These are phyloP conservation scores for Gaertneriomyces semiglobifer DNA, from an alignment of 192 early-diverging fungal genomes.

Conservation along the genomic window DNA sequence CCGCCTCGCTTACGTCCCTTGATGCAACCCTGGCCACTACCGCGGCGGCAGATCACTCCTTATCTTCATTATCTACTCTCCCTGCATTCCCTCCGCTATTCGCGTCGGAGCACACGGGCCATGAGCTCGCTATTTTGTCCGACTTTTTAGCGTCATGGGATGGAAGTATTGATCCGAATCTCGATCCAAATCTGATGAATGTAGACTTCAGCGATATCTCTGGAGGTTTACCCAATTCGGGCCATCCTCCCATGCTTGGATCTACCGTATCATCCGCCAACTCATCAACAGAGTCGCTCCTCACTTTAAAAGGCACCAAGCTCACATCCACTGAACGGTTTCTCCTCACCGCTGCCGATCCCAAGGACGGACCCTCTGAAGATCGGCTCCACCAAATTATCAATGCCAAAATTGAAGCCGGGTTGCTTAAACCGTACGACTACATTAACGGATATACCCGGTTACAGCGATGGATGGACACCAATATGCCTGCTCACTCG, in stretches of 20 bases:
- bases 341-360: conserved; percentile 89
- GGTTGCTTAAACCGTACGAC: conserved; percentile 94
- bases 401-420: conserved; percentile 93
- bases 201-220: conserved; percentile 3
- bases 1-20: not conserved
- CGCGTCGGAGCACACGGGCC: conserved; percentile 72
- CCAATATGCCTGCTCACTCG: conserved; percentile 67
- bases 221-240: not conserved
- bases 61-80: conserved; percentile 21
- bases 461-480: conserved; percentile 88
- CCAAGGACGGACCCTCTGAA: conserved; percentile 67
- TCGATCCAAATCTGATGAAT: conserved; percentile 4
- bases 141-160: conserved; percentile 45
- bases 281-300: conserved; percentile 15
- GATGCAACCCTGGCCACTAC: not conserved
- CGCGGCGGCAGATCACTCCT: not conserved
- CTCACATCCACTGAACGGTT: conserved; percentile 75
- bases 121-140: conserved; percentile 75
- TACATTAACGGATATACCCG: conserved; percentile 88
- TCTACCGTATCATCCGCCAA: not conserved
- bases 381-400: conserved; percentile 89
- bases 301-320: conserved; percentile 20
- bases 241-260: conserved; percentile 7
- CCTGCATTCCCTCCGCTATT: conserved; percentile 64
- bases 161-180: conserved; percentile 9